A percentile compares a stretch with the other conserved stretches of the same genome.
phyloP scores from a whole-genome alignment of 148 eudicot genomes.

The Polygonum maritimum region DNA sequence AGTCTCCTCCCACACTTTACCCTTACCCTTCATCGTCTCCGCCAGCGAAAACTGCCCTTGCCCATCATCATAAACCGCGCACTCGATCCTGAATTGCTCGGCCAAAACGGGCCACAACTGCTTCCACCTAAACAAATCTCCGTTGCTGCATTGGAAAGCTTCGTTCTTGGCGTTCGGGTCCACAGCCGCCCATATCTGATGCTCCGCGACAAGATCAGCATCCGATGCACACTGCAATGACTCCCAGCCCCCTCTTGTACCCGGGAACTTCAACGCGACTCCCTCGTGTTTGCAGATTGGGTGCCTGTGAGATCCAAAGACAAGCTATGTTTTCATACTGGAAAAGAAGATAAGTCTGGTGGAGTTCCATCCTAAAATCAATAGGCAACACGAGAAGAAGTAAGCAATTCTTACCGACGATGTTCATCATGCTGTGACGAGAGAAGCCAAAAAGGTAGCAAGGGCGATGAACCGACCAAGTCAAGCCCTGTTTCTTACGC shows the following conservation, averaged over 20 bases:
- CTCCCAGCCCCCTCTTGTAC: slow-evolving; percentile 26
- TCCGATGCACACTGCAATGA: slow-evolving; percentile 27
- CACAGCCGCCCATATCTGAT: slow-evolving; percentile 38
- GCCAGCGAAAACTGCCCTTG: slow-evolving; percentile 15
- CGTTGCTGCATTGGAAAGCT: slow-evolving; percentile 37
- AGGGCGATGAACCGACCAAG: slow-evolving; percentile 37
- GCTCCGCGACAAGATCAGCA: slow-evolving; percentile 37
- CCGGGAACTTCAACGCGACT: slow-evolving; percentile 23
- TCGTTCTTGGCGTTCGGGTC: slow-evolving; percentile 38
- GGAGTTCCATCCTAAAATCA: too few relatives aligned
- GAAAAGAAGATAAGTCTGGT: too few relatives aligned
- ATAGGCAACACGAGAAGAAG: too few relatives aligned
- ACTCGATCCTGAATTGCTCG: slow-evolving; percentile 32
- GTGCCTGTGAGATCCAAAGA: background rate
- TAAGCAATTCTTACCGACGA: slow-evolving; percentile 12
- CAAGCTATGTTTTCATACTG: too few relatives aligned
- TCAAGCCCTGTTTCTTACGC: slow-evolving; percentile 25
- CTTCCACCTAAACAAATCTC: slow-evolving; percentile 43
- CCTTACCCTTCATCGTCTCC: slow-evolving; percentile 30
- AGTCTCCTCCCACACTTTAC: slow-evolving; percentile 31
- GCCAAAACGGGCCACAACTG: slow-evolving; percentile 31
- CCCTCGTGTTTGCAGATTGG: slow-evolving; percentile 35
- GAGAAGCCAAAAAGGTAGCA: slow-evolving; percentile 27
- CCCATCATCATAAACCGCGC: slow-evolving; percentile 17
- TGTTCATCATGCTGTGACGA: slow-evolving; percentile 31